These are phyloP conservation scores for Apiospora sp. DNA, from an alignment of 2,329 filamentous ascomycete genomes.

Conservation along the genomic window DNA sequence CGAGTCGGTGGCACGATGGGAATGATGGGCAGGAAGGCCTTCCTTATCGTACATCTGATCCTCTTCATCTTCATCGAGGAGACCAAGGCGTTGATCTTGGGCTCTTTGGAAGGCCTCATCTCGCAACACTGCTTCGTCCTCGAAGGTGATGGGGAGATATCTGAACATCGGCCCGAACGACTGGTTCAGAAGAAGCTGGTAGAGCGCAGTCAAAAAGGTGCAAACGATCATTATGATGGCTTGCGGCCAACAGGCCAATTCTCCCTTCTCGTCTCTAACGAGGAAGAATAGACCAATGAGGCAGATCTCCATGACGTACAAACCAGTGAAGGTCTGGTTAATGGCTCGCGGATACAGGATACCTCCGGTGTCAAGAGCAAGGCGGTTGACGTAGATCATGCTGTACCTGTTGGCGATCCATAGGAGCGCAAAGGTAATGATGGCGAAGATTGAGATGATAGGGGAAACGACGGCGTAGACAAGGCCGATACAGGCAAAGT, in stretches of 20 bases:
- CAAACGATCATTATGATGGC: constrained; percentile 86
- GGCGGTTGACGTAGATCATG: constrained; percentile 92
- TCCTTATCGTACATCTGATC: constrained; percentile 52
- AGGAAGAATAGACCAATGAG: constrained; percentile 92
- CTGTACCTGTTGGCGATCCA: constrained; percentile 98
- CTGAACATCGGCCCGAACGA: constrained; percentile 87
- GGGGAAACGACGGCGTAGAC: constrained; percentile 91
- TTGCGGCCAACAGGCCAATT: constrained; percentile 73
- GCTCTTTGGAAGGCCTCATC: constrained; percentile 88
- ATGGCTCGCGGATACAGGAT: constrained; percentile 90
- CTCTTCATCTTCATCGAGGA: constrained; percentile 60
- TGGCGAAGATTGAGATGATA: constrained; percentile 89
- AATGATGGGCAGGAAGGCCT: constrained; percentile 48
- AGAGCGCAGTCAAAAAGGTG: constrained; percentile 74
- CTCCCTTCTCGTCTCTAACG: constrained; percentile 62
- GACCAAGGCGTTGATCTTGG: constrained; percentile 74
- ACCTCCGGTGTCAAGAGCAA: constrained; percentile 89
- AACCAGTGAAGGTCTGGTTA: constrained; percentile 92
- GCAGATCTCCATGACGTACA: constrained; percentile 94
- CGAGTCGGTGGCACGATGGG: constrained; percentile 46
- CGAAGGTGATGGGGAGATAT: constrained; percentile 92
- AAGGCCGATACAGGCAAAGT: constrained; percentile 90
- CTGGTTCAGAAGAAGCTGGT: constrained; percentile 80
- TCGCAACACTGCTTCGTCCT: constrained; percentile 91
- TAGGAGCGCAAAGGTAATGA: constrained; percentile 88